A percentile compares a stretch with the other conserved stretches of the same genome.
These are phyloP conservation scores for Tricholoma flavovirens DNA, from an alignment of 768 basidiomycete species.

Conservation along the genomic window DNA sequence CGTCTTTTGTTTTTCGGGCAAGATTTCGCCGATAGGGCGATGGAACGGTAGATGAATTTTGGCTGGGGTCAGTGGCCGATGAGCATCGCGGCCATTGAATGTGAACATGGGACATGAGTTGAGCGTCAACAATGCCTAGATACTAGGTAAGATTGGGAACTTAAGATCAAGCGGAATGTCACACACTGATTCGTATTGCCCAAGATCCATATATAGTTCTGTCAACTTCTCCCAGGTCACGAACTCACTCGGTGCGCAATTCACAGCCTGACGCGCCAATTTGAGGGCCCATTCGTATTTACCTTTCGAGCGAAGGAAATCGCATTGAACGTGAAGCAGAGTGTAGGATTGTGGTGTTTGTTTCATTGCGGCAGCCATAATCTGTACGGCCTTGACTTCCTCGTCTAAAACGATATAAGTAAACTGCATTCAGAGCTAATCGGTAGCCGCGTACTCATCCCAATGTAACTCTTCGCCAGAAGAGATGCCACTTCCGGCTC, in stretches of 20 bases:
- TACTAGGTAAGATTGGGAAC: conserved; percentile 7
- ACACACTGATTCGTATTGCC: conserved; percentile 71
- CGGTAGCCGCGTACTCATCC: conserved; percentile 75
- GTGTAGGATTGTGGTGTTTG: conserved; percentile 91
- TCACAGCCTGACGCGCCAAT: conserved; percentile 91
- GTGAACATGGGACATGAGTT: conserved; percentile 99
- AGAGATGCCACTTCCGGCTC: conserved; percentile 90
- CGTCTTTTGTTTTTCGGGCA: conserved; percentile 77
- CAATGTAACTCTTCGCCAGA: conserved; percentile 85
- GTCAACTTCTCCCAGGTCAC: conserved; percentile 99
- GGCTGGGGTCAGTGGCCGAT: conserved; percentile 74
- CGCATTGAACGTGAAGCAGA: conserved; percentile 89
- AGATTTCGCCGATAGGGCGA: conserved; percentile 80
- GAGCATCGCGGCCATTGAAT: conserved; percentile 92
- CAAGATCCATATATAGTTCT: conserved; percentile 87
- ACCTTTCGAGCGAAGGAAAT: conserved; percentile 85
- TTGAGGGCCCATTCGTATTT: conserved; percentile 86
- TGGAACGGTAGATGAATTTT: conserved; percentile 84
- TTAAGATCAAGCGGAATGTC: conserved; percentile 14
- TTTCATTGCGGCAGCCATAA: conserved; percentile 79
- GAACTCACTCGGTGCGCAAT: conserved; percentile 97
- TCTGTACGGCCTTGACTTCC: conserved; percentile 96
- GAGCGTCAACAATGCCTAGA: conserved; percentile 79
- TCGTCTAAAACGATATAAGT: conserved; percentile 55
- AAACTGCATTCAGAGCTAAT: not conserved